phyloP scores from a whole-genome alignment of 139 green algal species.

The Chlorella sorokiniana region DNA sequence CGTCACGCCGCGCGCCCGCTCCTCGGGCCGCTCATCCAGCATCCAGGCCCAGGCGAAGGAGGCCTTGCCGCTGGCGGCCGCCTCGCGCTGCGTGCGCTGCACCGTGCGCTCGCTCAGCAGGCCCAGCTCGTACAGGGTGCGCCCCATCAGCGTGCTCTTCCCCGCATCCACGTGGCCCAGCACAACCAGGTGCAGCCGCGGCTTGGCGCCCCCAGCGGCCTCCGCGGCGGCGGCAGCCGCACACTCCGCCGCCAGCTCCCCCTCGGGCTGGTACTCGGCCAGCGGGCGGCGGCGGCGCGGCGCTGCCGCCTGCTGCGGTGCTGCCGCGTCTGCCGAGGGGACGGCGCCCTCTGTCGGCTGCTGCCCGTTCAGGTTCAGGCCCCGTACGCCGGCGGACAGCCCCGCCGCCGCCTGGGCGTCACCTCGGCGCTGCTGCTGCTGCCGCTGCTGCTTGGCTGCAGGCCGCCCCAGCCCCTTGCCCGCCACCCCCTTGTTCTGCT shows the following conservation, averaged over 20 bases:
- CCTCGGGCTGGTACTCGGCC: conserved; percentile 59
- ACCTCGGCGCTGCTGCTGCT: neutral
- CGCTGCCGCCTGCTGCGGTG: neutral
- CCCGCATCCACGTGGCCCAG: conserved; percentile 97
- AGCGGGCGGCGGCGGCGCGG: conserved; percentile 34
- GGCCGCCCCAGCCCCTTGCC: too few species aligned
- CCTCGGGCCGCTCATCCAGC: conserved; percentile 92
- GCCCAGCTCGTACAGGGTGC: conserved; percentile 86
- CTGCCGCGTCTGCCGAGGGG: neutral
- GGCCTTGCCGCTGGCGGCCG: conserved; percentile 79
- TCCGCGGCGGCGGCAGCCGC: conserved; percentile 40
- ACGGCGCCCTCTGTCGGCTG: neutral
- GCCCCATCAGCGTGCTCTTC: conserved; percentile 97
- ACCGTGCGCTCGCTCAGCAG: conserved; percentile 43
- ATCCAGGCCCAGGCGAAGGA: conserved; percentile 98
- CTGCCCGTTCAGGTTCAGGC: neutral
- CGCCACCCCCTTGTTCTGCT: conserved; percentile 33
- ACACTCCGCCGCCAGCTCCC: conserved; percentile 54
- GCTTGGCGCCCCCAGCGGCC: conserved; percentile 8
- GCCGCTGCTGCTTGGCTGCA: neutral
- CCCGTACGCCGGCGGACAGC: conserved; percentile 12
- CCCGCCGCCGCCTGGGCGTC: neutral
- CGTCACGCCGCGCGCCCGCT: conserved; percentile 91
- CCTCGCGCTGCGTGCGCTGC: conserved; percentile 60
- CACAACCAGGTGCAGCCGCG: conserved; percentile 82